Evolutionary conservation across 371 early-diverging fungal species (phyloP), one percentile per base, ranked within the genome.

Genomic region (Vittaforma corneae): DNA sequence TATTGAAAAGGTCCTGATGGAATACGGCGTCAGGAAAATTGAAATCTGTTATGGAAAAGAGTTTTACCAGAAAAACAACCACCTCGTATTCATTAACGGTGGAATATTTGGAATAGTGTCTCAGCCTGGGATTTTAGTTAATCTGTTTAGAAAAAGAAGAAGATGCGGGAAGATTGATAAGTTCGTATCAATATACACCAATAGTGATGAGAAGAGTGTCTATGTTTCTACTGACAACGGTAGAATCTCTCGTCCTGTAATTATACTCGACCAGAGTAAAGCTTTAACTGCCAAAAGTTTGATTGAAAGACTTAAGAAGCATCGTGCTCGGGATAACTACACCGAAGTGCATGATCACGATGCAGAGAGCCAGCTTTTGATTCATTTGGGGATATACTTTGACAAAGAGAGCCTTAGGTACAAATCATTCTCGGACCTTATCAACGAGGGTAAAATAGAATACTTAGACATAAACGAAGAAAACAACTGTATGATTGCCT

Each of bases 391-490:
- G 20, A 56, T 56, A 40, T 9, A 18, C 24, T 48, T 59, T 9
- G 26, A 42, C 6, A 14, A 6, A 6, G 53, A 69, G 47, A 51
- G 63, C n/a, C 32, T 73, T 26, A 68, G 67, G 46, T 72, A 77
- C 37, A 77, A 86, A 65, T 78, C 78, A 0, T 92, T 93, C 76
- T 86, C 90, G 45, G 92, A 92, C 79, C 86, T 97, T 57, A 79
- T 96, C 40, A 82, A 81, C 28, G 83, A 86, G 64, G 99, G 99
- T 14, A 81, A 88, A 61, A 86, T 98, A 42, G 99, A 97, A 80
- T 98, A 91, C 76, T 80, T 98, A 52, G 97, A 98, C 79, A 92
- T 88, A 30, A 93, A 97, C 77, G 97, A 98, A 81, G 95, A 93
- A 74, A 90, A 88, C 74, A 93, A 94, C 81, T 84, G 86, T 35